A percentile compares a stretch with the other conserved stretches of the same genome.
Evolutionary conservation across 108 stramenopile genomes (phyloP).

Genomic region (Nitzschia sp.): DNA sequence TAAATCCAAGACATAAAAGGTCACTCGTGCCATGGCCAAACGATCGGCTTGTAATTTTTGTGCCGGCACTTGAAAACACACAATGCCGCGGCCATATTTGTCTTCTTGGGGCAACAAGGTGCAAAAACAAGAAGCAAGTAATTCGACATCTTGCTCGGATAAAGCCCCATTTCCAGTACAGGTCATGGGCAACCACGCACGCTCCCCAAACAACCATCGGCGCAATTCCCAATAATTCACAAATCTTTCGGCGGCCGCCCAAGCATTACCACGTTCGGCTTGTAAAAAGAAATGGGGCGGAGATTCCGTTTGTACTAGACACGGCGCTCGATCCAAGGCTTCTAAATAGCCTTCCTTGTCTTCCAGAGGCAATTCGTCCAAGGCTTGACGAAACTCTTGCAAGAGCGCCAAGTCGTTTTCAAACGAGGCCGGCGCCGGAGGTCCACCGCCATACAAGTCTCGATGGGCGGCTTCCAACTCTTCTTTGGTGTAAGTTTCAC

Average conservation of each 20-base stretch:
- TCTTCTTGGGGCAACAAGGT: background rate
- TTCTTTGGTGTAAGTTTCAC: background rate
- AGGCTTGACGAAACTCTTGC: background rate
- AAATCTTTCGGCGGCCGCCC: conserved; percentile 12
- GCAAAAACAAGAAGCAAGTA: background rate
- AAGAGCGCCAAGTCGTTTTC: background rate
- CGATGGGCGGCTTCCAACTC: background rate
- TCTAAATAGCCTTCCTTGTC: conserved; percentile 24
- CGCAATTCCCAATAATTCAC: conserved; percentile 28
- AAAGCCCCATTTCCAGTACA: background rate
- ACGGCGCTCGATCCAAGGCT: conserved; percentile 18
- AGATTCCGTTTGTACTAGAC: conserved; percentile 23
- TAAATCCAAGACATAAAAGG: background rate
- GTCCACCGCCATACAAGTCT: background rate
- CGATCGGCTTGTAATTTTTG: background rate
- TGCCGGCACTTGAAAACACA: conserved; percentile 1
- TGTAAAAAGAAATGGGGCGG: conserved; percentile 20
- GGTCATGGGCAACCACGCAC: background rate
- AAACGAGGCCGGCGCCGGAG: background rate
- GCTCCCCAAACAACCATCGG: conserved; percentile 21
- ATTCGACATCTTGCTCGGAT: background rate
- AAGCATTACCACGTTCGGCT: conserved; percentile 14
- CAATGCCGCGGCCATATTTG: background rate
- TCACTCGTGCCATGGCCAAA: conserved; percentile 1
- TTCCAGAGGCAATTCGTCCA: background rate